These are phyloP conservation scores for Chionographis japonica DNA, from an alignment of 106 monocot genomes.

Conservation along the genomic window DNA sequence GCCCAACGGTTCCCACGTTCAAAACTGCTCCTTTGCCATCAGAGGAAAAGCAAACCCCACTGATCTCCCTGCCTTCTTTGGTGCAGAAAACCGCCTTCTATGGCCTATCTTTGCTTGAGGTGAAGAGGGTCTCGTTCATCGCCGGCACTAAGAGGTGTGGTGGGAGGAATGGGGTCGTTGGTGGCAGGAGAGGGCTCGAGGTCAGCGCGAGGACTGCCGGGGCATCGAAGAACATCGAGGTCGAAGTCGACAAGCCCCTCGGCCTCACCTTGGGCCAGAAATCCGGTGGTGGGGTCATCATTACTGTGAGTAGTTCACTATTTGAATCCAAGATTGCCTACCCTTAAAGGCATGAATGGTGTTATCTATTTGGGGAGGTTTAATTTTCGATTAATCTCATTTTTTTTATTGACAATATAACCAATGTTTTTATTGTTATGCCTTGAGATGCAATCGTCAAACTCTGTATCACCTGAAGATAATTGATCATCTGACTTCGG, in stretches of 20 bases:
- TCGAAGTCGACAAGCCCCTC: conserved; percentile 93
- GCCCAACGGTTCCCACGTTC: neutral
- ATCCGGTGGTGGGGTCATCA: conserved; percentile 72
- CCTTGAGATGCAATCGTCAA: too few species aligned
- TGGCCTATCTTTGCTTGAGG: conserved; percentile 45
- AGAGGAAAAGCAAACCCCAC: neutral
- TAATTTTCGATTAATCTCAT: too few species aligned
- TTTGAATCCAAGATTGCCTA: too few species aligned
- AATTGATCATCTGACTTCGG: too few species aligned
- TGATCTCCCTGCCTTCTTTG: neutral
- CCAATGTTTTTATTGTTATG: too few species aligned
- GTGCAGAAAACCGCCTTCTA: conserved; percentile 54
- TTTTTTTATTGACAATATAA: too few species aligned
- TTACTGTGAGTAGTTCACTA: conserved; percentile 47
- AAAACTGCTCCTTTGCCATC: neutral
- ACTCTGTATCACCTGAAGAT: too few species aligned
- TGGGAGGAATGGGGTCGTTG: conserved; percentile 9
- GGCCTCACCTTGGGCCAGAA: conserved; percentile 89
- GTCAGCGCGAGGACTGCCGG: conserved; percentile 64
- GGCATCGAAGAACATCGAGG: conserved; percentile 83
- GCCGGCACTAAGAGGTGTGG: conserved; percentile 12
- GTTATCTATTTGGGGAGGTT: too few species aligned
- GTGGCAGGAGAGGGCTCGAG: conserved; percentile 38
- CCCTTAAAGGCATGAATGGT: too few species aligned
- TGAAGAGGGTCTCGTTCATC: conserved; percentile 15